Conservation (phyloP, 1,284 basidiomycete genomes). For the Jaminaea rosea region DNA sequence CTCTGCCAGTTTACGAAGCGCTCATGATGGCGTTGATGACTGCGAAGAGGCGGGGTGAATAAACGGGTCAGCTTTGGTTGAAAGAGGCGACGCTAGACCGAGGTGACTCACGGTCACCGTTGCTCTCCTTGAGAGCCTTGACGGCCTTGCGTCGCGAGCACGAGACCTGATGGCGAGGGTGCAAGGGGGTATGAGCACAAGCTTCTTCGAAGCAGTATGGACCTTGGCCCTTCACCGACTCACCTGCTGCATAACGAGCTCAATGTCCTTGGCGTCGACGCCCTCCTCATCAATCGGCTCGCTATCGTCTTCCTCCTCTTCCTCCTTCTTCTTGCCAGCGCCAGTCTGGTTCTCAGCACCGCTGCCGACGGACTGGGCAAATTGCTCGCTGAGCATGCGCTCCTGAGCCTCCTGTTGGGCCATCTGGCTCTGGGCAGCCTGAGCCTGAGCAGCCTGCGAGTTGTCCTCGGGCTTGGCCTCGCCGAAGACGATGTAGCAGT, state of each 20-base stretch:
- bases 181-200: neutral
- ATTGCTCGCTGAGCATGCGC: conserved; percentile 55
- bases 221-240: neutral
- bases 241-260: conserved; percentile 78
- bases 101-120: conserved; percentile 29
- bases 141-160: conserved; percentile 46
- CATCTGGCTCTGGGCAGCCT: conserved; percentile 69
- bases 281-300: conserved; percentile 48
- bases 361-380: conserved; percentile 15
- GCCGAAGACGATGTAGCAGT: conserved; percentile 97
- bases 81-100: neutral
- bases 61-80: neutral
- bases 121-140: conserved; percentile 46
- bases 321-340: conserved; percentile 16
- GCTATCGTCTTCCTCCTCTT: conserved; percentile 42
- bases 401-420: conserved; percentile 55
- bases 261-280: conserved; percentile 79
- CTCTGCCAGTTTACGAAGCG: conserved; percentile 12
- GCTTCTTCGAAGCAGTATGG: neutral
- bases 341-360: neutral
- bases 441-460: conserved; percentile 71
- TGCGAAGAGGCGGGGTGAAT: neutral
- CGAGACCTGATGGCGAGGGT: conserved; percentile 17
- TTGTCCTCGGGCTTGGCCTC: conserved; percentile 96
- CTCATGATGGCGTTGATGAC: conserved; percentile 46